Evolutionary conservation across 345 rosid genomes (phyloP), one percentile per base, ranked within the genome.

Genomic region (Tarenaya hassleriana): DNA sequence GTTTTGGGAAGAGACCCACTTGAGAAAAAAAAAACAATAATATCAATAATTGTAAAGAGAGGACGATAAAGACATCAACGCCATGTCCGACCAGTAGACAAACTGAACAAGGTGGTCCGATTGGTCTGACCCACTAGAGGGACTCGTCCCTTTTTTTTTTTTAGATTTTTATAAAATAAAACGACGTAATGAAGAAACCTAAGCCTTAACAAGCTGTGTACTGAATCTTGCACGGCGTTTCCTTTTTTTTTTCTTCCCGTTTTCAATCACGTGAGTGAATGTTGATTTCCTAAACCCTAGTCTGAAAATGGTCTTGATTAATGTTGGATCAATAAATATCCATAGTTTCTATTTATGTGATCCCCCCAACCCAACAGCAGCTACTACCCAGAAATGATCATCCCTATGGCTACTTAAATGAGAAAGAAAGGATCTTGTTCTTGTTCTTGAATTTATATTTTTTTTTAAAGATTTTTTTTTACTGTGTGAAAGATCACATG

Each of bases 91-190:
- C 64, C 64, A 58, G 69, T 45, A 52, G 60, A 58, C 16, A 32
- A 54, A 57, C 58, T 50, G 64, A 65, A 52, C 64, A 66, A 16
- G 60, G 70, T 58, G 70, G 70, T 65, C 70, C 64, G 60, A 38
- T n/a, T n/a, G 64, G 57, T 57, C 58, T 58, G 64, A 58, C 64
- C 54, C 64, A 59, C 49, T 58, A 65, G n/a, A n/a, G n/a, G n/a
- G n/a, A n/a, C n/a, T n/a, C n/a, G n/a, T n/a, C n/a, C n/a, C n/a
- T n/a, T n/a, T n/a, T n/a, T n/a, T n/a, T n/a, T n/a, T n/a, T n/a
- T n/a, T n/a, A n/a, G n/a, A n/a, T n/a, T n/a, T n/a, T n/a, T n/a
- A n/a, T n/a, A n/a, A n/a, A n/a, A n/a, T n/a, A n/a, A n/a, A n/a
- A n/a, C n/a, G n/a, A n/a, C n/a, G n/a, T n/a, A n/a, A n/a, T n/a